Evolutionary conservation across 306 rosid species (phyloP), one percentile per base, ranked within the genome.

Genomic region (Glycyrrhiza uralensis): DNA sequence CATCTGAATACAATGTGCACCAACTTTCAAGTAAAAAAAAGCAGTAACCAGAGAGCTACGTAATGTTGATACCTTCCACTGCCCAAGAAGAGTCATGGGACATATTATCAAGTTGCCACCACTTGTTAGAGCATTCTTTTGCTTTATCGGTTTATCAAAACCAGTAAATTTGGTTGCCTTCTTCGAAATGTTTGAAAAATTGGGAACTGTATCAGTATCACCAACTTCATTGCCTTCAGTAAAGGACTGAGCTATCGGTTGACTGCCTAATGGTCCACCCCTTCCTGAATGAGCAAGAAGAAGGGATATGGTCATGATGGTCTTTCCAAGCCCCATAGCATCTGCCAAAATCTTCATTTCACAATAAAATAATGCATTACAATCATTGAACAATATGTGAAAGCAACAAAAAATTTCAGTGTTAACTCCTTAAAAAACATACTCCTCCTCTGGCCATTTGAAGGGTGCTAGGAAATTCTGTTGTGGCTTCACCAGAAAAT

Each of bases 311-410:
- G 97, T 90, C 98, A 93, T 93, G 52, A 93, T 85, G 63, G 98
- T 93, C 91, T 93, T 93, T 74, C 98, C 98, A 64, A 93, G 87
- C 65, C 98, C 98, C 98, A 93, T 93, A 68, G 97, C 87, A 90
- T 93, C 98, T 72, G 97, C 98, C 78, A 93, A 83, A 83, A 93
- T 91, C 98, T 93, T 86, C 81, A 72, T 78, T 78, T 74, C 70
- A 77, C 23, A 38, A 72, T 22, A 56, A 61, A 79, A 77, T 74
- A 81, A 59, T 50, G 55, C 35, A 81, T 46, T 66, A 70, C 44
- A 68, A 33, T 64, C 44, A 24, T 64, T 67, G 22, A 70, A 65
- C 22, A 55, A 56, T 4, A 69, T 9, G 18, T 6, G 17, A 20
- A 67, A 76, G 30, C 54, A 50, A 66, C 19, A 56, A 49, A 56